These are phyloP conservation scores for Conticribra guillardii DNA, from an alignment of 108 stramenopile species.

Conservation along the genomic window DNA sequence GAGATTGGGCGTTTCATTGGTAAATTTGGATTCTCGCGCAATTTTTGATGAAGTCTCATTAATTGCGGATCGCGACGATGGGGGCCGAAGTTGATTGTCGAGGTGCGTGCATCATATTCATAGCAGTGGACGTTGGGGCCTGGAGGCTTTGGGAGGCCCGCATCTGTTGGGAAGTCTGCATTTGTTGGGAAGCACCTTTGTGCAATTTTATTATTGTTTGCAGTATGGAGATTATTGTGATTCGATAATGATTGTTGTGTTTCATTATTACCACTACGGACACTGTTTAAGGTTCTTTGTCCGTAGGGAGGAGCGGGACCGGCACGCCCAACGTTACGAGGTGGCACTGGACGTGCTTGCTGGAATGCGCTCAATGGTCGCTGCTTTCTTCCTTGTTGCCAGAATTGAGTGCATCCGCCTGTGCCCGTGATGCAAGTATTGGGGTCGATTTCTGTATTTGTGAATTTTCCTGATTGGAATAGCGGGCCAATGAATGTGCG, in stretches of 20 bases:
- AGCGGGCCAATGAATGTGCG: conserved; percentile 30
- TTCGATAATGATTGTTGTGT: no score
- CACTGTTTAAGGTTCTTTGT: no score
- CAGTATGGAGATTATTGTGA: no score
- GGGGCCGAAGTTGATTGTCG: conserved; percentile 30
- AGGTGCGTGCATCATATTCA: conserved; percentile 26
- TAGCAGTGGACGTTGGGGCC: conserved; percentile 12
- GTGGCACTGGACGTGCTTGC: no score
- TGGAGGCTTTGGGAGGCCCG: background rate
- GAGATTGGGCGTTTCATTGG: background rate
- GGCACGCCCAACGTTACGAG: no score
- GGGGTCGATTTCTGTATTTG: conserved; percentile 18
- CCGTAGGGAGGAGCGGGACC: no score
- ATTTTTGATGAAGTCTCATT: background rate
- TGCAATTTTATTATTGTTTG: no score
- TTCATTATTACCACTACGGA: no score
- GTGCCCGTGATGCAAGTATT: conserved; percentile 32
- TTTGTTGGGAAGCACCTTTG: conserved; percentile 9
- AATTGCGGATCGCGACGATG: background rate
- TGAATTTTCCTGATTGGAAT: conserved; percentile 1
- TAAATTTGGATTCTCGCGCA: background rate
- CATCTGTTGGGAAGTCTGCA: background rate
- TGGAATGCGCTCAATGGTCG: background rate
- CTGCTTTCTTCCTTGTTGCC: conserved; percentile 2
- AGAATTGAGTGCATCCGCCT: conserved; percentile 25